These are phyloP conservation scores for Hygrophila difformis DNA, from an alignment of 257 asterid genomes.

Conservation along the genomic window DNA sequence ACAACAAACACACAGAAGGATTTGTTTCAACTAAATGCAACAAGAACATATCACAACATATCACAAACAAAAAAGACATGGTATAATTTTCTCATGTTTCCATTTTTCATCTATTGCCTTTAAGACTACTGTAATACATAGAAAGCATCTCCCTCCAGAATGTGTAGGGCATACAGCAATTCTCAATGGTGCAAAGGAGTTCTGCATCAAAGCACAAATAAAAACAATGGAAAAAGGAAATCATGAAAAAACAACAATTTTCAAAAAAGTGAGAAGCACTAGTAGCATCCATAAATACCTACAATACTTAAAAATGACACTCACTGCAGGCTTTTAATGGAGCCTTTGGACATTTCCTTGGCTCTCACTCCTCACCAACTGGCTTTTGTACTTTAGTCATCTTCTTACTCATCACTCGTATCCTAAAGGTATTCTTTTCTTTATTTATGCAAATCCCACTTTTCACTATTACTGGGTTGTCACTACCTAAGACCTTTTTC, in stretches of 20 bases:
- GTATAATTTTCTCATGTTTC: conserved; percentile 9
- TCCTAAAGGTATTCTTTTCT: conserved; percentile 13
- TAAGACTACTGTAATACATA: conserved; percentile 6
- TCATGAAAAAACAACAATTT: conserved; percentile 15
- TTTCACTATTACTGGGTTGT: conserved; percentile 17
- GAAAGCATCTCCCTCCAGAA: conserved; percentile 22
- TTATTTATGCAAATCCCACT: conserved; percentile 6
- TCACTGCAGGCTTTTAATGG: conserved; percentile 13
- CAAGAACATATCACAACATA: conserved; percentile 18
- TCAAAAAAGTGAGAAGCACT: conserved; percentile 10
- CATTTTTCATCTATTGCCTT: conserved; percentile 16
- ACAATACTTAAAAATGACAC: conserved; percentile 10
- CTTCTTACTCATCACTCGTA: conserved; percentile 16
- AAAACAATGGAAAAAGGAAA: not conserved
- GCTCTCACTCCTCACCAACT: conserved; percentile 18
- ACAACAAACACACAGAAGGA: conserved; percentile 8
- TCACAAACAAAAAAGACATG: conserved; percentile 9
- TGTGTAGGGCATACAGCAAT: conserved; percentile 13
- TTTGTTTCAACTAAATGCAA: not conserved
- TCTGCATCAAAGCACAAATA: conserved; percentile 7
- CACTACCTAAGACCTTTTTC: conserved; percentile 12
- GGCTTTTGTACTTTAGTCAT: conserved; percentile 17
- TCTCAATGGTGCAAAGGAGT: not conserved
- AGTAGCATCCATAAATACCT: conserved; percentile 17
- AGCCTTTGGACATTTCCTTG: conserved; percentile 15